phyloP scores from a whole-genome alignment of 2,329 filamentous ascomycete species.

The Trichoderma endophyticum region DNA sequence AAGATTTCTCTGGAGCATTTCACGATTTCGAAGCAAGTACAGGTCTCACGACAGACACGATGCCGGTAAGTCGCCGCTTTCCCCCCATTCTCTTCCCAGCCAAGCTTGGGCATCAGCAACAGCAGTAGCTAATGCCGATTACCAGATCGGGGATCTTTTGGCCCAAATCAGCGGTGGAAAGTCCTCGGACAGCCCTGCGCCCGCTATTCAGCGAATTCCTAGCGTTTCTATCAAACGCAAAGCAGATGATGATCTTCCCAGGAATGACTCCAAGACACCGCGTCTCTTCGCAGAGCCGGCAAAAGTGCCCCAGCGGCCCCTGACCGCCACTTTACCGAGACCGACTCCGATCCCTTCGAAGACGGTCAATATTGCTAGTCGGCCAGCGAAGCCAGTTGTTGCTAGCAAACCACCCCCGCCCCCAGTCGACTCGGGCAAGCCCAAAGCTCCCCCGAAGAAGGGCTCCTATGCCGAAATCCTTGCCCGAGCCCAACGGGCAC shows the following conservation, averaged over 20 bases:
- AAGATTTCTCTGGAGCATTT: not conserved
- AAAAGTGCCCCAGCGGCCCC: slow-evolving; percentile 24
- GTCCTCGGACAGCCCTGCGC: slow-evolving; percentile 36
- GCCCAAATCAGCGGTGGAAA: slow-evolving; percentile 60
- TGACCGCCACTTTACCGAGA: slow-evolving; percentile 21
- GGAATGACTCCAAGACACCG: slow-evolving; percentile 41
- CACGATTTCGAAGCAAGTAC: not conserved
- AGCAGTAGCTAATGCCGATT: not conserved
- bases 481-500: slow-evolving; percentile 65
- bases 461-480: slow-evolving; percentile 73
- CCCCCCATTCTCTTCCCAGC: not conserved
- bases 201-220: slow-evolving; percentile 28
- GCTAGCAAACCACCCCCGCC: slow-evolving; percentile 26
- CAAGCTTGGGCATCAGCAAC: not conserved
- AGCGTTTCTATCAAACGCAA: slow-evolving; percentile 51
- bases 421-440: slow-evolving; percentile 37
- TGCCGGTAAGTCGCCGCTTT: slow-evolving; percentile 31
- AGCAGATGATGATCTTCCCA: slow-evolving; percentile 49
- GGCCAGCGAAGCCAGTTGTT: slow-evolving; percentile 21
- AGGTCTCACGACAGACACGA: slow-evolving; percentile 23
- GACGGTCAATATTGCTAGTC: not conserved
- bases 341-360: slow-evolving; percentile 10
- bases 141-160: slow-evolving; percentile 36
- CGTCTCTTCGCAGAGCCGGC: slow-evolving; percentile 28
- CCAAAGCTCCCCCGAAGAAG: slow-evolving; percentile 59